Evolutionary conservation across 768 basidiomycete genomes (phyloP), one percentile per base, ranked within the genome.

Genomic region (Tricholoma saponaceum): DNA sequence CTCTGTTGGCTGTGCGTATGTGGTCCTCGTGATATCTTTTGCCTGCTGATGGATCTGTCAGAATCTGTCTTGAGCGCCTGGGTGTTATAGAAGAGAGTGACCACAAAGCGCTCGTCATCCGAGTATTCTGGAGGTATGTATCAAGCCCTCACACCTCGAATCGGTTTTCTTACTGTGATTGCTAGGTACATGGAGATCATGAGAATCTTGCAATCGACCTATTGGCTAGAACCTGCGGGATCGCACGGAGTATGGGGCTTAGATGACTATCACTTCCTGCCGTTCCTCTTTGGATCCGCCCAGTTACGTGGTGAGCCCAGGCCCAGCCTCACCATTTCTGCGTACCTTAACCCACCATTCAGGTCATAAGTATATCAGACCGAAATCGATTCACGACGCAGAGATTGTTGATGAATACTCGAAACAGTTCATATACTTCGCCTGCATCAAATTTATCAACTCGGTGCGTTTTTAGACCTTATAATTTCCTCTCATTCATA

Each of bases 211-310:
- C 95, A 98, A 64, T 94, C 92, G 3, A 85, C 88, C 2, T 99
- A 99, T 69, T 98, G 95, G 94, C 83, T 98, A 0, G 96, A 99
- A 69, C 95, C 96, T 3, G 96, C 96, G 6, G 95, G 96, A n/a
- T 98, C 97, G 1, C 96, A 98, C 68, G 96, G 96, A 0, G 96
- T 98, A 0, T 98, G 95, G 91, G 96, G 96, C 1, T 74, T 98
- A 55, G 95, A 97, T 64, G 95, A 98, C 65, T 99, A 98, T 66
- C 95, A 97, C 65, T 99, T 97, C 73, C 79, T 95, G 14, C 95
- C 90, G 0, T 98, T 95, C 76, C 68, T 95, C 43, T 95, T 89
- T 64, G 93, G 93, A 2, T 83, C 89, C 2, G 87, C 90, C 1
- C 94, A 96, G 65, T 70, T 95, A 51, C 72, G 80, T 67, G 85